These are phyloP conservation scores for Eurotiales sp. DNA, from an alignment of 2,329 filamentous ascomycete species.

Conservation along the genomic window DNA sequence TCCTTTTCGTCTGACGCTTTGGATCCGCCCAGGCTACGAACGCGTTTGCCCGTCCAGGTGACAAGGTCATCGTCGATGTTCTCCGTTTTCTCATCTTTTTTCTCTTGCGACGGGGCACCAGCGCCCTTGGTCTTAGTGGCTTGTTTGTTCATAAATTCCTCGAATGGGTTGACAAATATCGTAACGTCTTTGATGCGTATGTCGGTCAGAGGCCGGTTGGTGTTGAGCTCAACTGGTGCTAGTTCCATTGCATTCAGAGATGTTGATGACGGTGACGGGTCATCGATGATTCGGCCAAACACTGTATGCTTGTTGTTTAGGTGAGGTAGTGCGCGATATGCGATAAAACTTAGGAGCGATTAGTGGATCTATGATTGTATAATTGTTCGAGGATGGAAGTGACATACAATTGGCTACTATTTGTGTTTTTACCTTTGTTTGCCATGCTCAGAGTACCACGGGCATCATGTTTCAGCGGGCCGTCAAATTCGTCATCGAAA, in stretches of 20 bases:
- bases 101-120: constrained; percentile 14
- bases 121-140: constrained; percentile 36
- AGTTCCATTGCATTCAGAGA: constrained; percentile 70
- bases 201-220: constrained; percentile 70
- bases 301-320: constrained; percentile 96
- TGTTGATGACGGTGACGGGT: constrained; percentile 41
- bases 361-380: neutral
- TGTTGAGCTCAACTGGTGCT: constrained; percentile 67
- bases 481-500: constrained; percentile 90
- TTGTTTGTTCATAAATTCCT: constrained; percentile 78
- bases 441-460: constrained; percentile 88
- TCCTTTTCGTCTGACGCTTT: neutral
- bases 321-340: constrained; percentile 78
- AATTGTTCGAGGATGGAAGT: neutral
- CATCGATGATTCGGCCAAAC: constrained; percentile 81
- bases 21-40: constrained; percentile 63
- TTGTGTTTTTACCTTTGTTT: constrained; percentile 98
- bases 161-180: constrained; percentile 91
- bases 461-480: constrained; percentile 75
- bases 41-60: constrained; percentile 94
- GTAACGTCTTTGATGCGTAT: constrained; percentile 78
- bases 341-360: constrained; percentile 63
- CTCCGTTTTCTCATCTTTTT: constrained; percentile 25
- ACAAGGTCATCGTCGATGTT: constrained; percentile 67
- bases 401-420: constrained; percentile 75